phyloP scores from a whole-genome alignment of 2,329 filamentous ascomycete species.

The Verticillium longisporum region DNA sequence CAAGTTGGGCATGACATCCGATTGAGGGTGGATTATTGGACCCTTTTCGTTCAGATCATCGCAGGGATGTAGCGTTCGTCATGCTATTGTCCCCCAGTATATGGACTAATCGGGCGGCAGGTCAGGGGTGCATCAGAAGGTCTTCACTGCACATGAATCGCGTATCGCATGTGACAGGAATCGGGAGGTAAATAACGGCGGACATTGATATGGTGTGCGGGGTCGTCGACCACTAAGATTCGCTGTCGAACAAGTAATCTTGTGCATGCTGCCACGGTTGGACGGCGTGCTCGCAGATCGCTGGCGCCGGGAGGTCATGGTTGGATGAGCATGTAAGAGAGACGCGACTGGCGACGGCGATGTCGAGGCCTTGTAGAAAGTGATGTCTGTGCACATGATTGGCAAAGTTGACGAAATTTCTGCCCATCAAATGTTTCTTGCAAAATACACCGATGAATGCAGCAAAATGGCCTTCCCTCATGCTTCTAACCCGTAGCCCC shows the following conservation, averaged over 20 bases:
- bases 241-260: neutral
- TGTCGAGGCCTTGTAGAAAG: neutral
- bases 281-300: neutral
- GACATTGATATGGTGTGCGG: neutral
- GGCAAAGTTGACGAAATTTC: neutral
- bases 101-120: neutral
- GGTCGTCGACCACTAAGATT: neutral
- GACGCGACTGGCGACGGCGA: neutral
- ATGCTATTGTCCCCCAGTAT: neutral
- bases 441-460: too few relatives aligned
- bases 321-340: neutral
- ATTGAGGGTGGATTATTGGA: constrained; percentile 1
- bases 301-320: neutral
- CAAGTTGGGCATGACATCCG: constrained; percentile 1
- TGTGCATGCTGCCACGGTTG: neutral
- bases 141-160: neutral
- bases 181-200: neutral
- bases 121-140: neutral
- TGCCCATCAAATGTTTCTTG: too few relatives aligned
- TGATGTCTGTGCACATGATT: neutral
- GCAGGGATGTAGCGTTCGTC: neutral
- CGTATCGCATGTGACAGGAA: neutral
- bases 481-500: too few relatives aligned
- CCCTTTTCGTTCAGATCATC: neutral
- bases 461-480: too few relatives aligned